Conservation (phyloP, 306 rosid species). For the Cucurbita maxima region DNA sequence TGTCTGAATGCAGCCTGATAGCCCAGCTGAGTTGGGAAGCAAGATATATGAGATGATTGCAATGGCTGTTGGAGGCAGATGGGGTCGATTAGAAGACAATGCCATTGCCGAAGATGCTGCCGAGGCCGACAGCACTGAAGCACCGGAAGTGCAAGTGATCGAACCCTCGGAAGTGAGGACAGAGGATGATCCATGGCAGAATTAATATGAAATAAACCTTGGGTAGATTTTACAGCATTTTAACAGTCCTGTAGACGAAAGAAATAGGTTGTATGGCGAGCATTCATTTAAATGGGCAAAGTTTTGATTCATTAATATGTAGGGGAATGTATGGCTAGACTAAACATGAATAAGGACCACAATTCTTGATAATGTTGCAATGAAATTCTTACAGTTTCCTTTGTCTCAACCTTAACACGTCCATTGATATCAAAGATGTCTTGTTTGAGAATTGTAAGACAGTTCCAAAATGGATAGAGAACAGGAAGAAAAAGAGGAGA, state of each 20-base stretch:
- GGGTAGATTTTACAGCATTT: neutral
- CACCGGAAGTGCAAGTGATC: conserved; percentile 39
- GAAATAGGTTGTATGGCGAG: neutral
- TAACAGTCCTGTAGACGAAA: neutral
- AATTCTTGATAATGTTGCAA: neutral
- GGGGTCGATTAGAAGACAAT: conserved; percentile 71
- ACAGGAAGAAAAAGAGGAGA: neutral
- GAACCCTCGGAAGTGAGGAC: conserved; percentile 86
- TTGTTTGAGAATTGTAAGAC: neutral
- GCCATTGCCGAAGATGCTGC: conserved; percentile 4
- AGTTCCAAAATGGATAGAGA: neutral
- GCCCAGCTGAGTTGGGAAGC: conserved; percentile 90
- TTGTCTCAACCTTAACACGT: neutral
- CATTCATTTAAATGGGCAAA: neutral
- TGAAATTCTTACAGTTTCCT: neutral
- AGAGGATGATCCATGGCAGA: conserved; percentile 83
- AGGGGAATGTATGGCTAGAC: neutral
- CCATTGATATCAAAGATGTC: too few species aligned
- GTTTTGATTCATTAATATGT: neutral
- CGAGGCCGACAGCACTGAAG: conserved; percentile 25
- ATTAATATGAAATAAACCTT: conserved; percentile 8
- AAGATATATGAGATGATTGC: conserved; percentile 97
- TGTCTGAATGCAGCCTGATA: conserved; percentile 60
- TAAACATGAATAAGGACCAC: neutral
- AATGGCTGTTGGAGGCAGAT: conserved; percentile 90